A percentile compares a stretch with the other conserved stretches of the same genome.
phyloP scores from a whole-genome alignment of 2,329 filamentous ascomycete species.

The Diplodia seriata region DNA sequence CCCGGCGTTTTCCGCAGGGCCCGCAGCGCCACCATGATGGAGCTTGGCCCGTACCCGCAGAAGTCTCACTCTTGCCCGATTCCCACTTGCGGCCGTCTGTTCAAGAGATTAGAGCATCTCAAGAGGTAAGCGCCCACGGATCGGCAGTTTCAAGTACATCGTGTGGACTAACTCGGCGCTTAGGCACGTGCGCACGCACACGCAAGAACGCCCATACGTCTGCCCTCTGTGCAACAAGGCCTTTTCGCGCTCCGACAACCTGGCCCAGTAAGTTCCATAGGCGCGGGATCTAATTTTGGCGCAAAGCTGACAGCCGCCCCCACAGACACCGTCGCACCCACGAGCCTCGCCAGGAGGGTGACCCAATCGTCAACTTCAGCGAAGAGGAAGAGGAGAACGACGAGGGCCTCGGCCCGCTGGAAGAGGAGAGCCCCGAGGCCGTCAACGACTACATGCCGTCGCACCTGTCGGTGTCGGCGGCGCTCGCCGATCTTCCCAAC shows the following conservation, averaged over 20 bases:
- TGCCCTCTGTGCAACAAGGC: conserved; percentile 98
- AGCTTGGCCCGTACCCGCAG: conserved; percentile 93
- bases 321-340: conserved; percentile 76
- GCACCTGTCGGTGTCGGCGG: conserved; percentile 42
- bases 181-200: conserved; percentile 99
- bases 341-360: conserved; percentile 71
- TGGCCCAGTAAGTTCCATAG: conserved; percentile 79
- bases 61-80: conserved; percentile 99
- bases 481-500: conserved; percentile 47
- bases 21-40: conserved; percentile 93
- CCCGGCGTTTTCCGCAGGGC: conserved; percentile 85
- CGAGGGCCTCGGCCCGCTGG: conserved; percentile 80
- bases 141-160: conserved; percentile 32
- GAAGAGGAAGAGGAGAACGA: conserved; percentile 90
- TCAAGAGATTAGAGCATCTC: conserved; percentile 98
- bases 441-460: conserved; percentile 66
- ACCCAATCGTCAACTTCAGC: conserved; percentile 70
- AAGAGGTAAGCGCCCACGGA: conserved; percentile 79
- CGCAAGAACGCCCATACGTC: conserved; percentile 97
- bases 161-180: conserved; percentile 43
- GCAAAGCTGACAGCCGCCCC: conserved; percentile 20
- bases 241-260: conserved; percentile 97
- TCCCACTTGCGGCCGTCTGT: conserved; percentile 92
- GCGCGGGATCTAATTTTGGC: conserved; percentile 28
- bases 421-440: conserved; percentile 79